Evolutionary conservation across 1,284 basidiomycete genomes (phyloP).

Genomic region (Sparassis latifolia): DNA sequence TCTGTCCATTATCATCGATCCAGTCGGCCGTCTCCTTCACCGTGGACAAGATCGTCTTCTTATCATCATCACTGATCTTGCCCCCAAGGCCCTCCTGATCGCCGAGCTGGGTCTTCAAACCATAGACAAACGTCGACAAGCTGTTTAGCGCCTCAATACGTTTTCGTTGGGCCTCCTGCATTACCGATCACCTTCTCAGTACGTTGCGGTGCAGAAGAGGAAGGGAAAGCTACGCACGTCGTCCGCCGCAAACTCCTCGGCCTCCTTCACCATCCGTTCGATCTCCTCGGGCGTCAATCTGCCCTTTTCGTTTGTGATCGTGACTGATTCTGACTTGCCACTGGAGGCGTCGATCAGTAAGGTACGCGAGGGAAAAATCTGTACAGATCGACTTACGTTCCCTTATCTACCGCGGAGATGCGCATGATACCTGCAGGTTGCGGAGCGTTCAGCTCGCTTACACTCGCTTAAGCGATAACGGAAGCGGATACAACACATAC

Average conservation of each 20-base stretch:
- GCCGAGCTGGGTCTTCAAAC: constrained; percentile 79
- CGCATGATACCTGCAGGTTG: constrained; percentile 61
- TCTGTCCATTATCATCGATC: constrained; percentile 79
- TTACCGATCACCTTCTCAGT: background rate
- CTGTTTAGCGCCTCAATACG: constrained; percentile 83
- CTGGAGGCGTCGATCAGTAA: constrained; percentile 27
- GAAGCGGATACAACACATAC: constrained; percentile 19
- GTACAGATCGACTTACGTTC: constrained; percentile 52
- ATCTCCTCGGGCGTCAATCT: constrained; percentile 84
- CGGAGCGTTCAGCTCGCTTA: background rate
- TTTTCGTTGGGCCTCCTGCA: constrained; percentile 71
- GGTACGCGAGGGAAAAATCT: background rate
- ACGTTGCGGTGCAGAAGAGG: background rate
- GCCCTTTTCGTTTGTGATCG: constrained; percentile 83
- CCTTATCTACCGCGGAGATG: constrained; percentile 86
- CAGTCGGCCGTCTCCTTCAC: constrained; percentile 91
- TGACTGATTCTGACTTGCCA: constrained; percentile 85
- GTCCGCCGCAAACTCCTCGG: constrained; percentile 85
- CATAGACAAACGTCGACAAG: constrained; percentile 74
- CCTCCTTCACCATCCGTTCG: constrained; percentile 87
- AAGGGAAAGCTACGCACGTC: constrained; percentile 32
- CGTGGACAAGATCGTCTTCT: constrained; percentile 77
- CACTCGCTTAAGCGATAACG: background rate
- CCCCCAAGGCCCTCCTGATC: constrained; percentile 89
- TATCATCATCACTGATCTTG: constrained; percentile 84